Evolutionary conservation across 345 rosid species (phyloP).

Genomic region (Reutealis trisperma): DNA sequence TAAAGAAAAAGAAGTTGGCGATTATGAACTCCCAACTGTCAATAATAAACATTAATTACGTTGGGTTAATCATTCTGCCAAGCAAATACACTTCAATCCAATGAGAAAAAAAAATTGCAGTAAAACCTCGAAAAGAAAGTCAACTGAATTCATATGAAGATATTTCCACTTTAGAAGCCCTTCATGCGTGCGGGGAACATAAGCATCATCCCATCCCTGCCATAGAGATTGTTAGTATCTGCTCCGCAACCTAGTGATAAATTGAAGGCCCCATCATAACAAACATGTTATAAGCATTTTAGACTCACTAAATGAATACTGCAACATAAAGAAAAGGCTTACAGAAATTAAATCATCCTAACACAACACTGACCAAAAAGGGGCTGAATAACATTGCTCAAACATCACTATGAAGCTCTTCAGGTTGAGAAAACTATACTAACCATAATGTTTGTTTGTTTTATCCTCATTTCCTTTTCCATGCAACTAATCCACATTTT

Average conservation of each 20-base stretch:
- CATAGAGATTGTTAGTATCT: slow-evolving; percentile 12
- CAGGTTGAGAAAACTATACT: not conserved
- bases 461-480: not conserved
- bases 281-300: not conserved
- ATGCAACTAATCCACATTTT: not conserved
- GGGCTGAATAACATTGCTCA: not conserved
- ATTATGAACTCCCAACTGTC: slow-evolving; percentile 53
- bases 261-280: not conserved
- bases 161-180: slow-evolving; percentile 97
- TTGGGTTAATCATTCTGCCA: not conserved
- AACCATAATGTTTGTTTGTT: not conserved
- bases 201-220: slow-evolving; percentile 98
- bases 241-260: not conserved
- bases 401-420: not conserved
- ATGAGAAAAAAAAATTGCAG: not conserved
- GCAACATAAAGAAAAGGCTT: not conserved
- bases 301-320: not conserved
- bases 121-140: slow-evolving; percentile 78
- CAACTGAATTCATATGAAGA: slow-evolving; percentile 87
- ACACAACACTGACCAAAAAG: not conserved
- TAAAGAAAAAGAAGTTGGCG: slow-evolving; percentile 49
- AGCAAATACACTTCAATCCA: not conserved
- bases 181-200: slow-evolving; percentile 86
- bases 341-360: not conserved
- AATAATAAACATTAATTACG: slow-evolving; percentile 7